These are phyloP conservation scores for Fraxinus ornus DNA, from an alignment of 305 asterid genomes.

Conservation along the genomic window DNA sequence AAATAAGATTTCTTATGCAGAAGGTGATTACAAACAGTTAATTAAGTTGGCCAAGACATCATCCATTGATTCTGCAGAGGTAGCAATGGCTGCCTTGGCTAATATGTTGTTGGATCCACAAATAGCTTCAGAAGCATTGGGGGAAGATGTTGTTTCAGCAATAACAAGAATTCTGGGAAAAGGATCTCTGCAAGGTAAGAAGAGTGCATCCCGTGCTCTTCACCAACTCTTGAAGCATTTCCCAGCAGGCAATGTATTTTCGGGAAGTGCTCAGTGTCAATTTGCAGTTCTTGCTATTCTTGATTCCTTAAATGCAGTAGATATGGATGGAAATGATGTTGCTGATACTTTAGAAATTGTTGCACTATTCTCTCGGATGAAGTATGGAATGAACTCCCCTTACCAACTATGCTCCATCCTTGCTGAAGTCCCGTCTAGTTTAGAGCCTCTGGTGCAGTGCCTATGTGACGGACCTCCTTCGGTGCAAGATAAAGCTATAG, in stretches of 20 bases:
- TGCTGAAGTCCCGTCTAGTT: conserved; percentile 62
- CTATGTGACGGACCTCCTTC: conserved; percentile 61
- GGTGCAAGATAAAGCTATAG: conserved; percentile 72
- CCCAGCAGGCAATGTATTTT: conserved; percentile 62
- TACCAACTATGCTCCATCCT: conserved; percentile 54
- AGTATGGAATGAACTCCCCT: conserved; percentile 47
- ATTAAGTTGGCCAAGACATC: conserved; percentile 73
- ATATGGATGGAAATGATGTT: conserved; percentile 52
- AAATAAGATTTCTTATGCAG: conserved; percentile 56
- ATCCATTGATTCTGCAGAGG: conserved; percentile 72
- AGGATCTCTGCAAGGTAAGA: conserved; percentile 72
- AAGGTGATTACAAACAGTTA: conserved; percentile 63
- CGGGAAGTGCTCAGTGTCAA: conserved; percentile 59
- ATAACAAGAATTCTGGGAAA: conserved; percentile 68
- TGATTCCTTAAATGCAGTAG: conserved; percentile 68
- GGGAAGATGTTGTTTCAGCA: conserved; percentile 77
- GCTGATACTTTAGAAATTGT: conserved; percentile 63
- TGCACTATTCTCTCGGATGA: conserved; percentile 53
- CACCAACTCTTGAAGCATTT: conserved; percentile 70
- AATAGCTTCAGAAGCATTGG: conserved; percentile 72
- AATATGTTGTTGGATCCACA: conserved; percentile 66
- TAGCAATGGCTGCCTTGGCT: conserved; percentile 75
- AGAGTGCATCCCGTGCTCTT: conserved; percentile 69
- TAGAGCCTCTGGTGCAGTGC: conserved; percentile 62
- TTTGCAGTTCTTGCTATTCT: conserved; percentile 65